Percentiles rank a stretch among this genome's conserved stretches.
phyloP scores from a whole-genome alignment of 805 yeast species.

The Yueomyces sp. region DNA sequence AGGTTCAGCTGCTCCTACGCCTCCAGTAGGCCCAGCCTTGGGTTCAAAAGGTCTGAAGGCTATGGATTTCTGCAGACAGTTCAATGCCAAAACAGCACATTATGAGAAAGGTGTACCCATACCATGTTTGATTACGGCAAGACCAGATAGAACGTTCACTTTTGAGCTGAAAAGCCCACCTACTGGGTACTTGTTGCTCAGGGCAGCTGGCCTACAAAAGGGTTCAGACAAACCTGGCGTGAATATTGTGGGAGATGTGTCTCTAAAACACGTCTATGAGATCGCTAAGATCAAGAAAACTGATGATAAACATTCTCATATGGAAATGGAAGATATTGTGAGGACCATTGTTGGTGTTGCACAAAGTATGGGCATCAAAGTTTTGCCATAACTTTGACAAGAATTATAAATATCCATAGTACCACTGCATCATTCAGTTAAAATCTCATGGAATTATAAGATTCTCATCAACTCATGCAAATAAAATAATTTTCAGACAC shows the following conservation, averaged over 20 bases:
- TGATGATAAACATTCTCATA: constrained; percentile 62
- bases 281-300: constrained; percentile 87
- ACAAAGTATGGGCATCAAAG: constrained; percentile 75
- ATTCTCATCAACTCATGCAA: too few species aligned
- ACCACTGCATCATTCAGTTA: too few species aligned
- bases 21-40: constrained; percentile 97
- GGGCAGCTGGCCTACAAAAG: constrained; percentile 58
- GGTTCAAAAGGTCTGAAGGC: constrained; percentile 99
- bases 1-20: constrained; percentile 96
- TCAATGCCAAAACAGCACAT: constrained; percentile 90
- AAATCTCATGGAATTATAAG: too few species aligned
- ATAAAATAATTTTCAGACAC: too few species aligned
- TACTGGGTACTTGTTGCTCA: constrained; percentile 70
- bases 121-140: constrained; percentile 72
- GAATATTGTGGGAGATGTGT: constrained; percentile 43
- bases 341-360: constrained; percentile 83
- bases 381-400: constrained; percentile 37
- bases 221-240: constrained; percentile 52
- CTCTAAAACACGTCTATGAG: constrained; percentile 85
- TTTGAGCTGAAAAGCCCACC: constrained; percentile 88
- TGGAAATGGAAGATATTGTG: constrained; percentile 62
- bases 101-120: constrained; percentile 79
- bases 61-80: constrained; percentile 95
- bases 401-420: too few species aligned
- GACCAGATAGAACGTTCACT: constrained; percentile 82